A percentile compares a stretch with the other conserved stretches of the same genome.
Conservation (phyloP, 352 stramenopile species). For the Pythium angustatum region DNA sequence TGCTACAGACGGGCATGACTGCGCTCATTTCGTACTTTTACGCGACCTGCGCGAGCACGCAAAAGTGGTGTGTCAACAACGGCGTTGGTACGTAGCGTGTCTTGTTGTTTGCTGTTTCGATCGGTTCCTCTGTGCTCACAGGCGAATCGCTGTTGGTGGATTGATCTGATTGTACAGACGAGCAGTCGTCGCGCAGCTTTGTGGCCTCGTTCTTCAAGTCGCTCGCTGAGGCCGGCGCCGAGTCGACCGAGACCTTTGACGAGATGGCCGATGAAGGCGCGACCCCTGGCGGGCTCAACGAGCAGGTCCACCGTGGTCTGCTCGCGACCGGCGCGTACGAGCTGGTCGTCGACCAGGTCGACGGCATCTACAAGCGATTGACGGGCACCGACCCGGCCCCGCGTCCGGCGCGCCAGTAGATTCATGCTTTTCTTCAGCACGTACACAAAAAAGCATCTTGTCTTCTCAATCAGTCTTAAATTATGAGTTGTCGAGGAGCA, state of each 20-base stretch:
- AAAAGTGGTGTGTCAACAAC: slow-evolving; percentile 87
- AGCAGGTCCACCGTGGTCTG: slow-evolving; percentile 80
- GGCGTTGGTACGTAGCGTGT: slow-evolving; percentile 65
- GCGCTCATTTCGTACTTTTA: slow-evolving; percentile 88
- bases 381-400: slow-evolving; percentile 63
- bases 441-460: neutral
- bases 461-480: slow-evolving; percentile 16
- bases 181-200: slow-evolving; percentile 73
- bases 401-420: slow-evolving; percentile 40
- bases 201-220: slow-evolving; percentile 86
- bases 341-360: slow-evolving; percentile 77
- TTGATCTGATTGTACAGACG: slow-evolving; percentile 33
- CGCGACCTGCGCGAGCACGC: slow-evolving; percentile 76
- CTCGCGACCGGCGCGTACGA: slow-evolving; percentile 71
- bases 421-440: neutral
- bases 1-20: slow-evolving; percentile 71
- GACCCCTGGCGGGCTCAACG: slow-evolving; percentile 80
- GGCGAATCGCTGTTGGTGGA: neutral
- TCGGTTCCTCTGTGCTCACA: too few relatives aligned
- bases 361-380: slow-evolving; percentile 82
- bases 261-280: slow-evolving; percentile 85
- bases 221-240: slow-evolving; percentile 66
- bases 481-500: slow-evolving; percentile 9
- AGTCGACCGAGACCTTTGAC: slow-evolving; percentile 73
- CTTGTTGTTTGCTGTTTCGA: neutral